phyloP scores from a whole-genome alignment of 352 stramenopile genomes.

The Globisporangium spiculum region DNA sequence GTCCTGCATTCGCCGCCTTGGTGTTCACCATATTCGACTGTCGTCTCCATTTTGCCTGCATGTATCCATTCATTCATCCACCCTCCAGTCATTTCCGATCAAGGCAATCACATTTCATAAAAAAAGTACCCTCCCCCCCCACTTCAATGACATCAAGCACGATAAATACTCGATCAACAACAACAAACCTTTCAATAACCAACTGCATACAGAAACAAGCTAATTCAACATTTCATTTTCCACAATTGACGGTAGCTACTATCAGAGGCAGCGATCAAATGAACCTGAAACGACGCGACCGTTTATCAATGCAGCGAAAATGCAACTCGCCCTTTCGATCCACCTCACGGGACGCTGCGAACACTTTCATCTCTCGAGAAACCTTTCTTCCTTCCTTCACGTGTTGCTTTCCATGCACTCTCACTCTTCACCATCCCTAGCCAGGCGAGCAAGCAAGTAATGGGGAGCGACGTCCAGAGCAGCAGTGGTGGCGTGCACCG shows the following conservation, averaged over 20 bases:
- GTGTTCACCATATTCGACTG: background rate
- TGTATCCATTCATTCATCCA: background rate
- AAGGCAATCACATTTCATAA: too few relatives aligned
- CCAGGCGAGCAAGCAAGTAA: background rate
- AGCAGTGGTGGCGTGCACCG: background rate
- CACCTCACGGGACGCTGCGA: background rate
- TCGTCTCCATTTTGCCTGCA: background rate
- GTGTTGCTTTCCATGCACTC: background rate
- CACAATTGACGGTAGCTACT: background rate
- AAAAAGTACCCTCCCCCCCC: too few relatives aligned
- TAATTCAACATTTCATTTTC: background rate
- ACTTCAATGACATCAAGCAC: background rate
- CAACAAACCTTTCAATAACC: too few relatives aligned
- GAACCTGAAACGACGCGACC: constrained; percentile 2
- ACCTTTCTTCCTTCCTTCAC: background rate
- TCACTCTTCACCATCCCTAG: background rate
- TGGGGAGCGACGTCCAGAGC: background rate
- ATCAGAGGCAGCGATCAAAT: background rate
- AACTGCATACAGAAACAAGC: background rate
- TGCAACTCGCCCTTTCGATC: background rate
- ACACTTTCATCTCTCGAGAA: background rate
- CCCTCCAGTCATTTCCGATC: background rate
- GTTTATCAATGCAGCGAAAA: background rate
- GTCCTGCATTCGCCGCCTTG: background rate
- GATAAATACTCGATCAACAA: background rate